Conservation (phyloP, 352 stramenopile genomes). For the Phytophthora boehmeriae region DNA sequence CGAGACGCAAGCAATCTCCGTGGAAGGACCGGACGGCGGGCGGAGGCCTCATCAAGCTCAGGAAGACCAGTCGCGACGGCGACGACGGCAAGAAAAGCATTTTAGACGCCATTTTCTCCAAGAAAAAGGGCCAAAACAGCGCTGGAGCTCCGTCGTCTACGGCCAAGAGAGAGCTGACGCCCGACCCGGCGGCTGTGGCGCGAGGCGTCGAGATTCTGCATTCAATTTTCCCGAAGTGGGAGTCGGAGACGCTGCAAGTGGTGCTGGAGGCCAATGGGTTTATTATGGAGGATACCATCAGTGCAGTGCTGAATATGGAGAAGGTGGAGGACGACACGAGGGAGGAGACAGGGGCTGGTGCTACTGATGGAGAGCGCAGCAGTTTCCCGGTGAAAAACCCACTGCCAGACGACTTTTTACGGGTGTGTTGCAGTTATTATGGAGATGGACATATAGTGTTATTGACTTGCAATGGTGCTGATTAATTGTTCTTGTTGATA, state of each 20-base stretch:
- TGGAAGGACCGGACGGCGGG: slow-evolving; percentile 9
- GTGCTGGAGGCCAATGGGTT: slow-evolving; percentile 79
- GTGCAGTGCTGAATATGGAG: slow-evolving; percentile 81
- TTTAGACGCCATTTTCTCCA: slow-evolving; percentile 58
- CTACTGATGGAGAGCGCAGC: slow-evolving; percentile 10
- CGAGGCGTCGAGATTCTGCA: slow-evolving; percentile 74
- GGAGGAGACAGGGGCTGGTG: not conserved
- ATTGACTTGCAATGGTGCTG: not conserved
- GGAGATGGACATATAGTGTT: not conserved
- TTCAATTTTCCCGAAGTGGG: slow-evolving; percentile 87
- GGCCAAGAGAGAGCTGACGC: slow-evolving; percentile 17
- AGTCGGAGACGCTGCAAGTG: slow-evolving; percentile 63
- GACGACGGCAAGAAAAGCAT: slow-evolving; percentile 45
- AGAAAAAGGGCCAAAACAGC: slow-evolving; percentile 43
- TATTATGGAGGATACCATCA: slow-evolving; percentile 85
- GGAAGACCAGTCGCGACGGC: slow-evolving; percentile 17
- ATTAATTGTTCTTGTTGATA: slow-evolving; percentile 4
- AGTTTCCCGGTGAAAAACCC: slow-evolving; percentile 70
- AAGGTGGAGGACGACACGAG: slow-evolving; percentile 37
- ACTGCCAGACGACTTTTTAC: slow-evolving; percentile 79
- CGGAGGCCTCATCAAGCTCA: slow-evolving; percentile 31
- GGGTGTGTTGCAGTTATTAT: slow-evolving; percentile 36
- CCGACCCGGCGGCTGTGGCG: slow-evolving; percentile 52
- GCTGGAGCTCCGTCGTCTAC: slow-evolving; percentile 10
- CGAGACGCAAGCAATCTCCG: too few species aligned